Percentiles rank a stretch among this genome's conserved stretches.
phyloP scores from a whole-genome alignment of 1,284 basidiomycete genomes.

The Ceratobasidium theobromae region DNA sequence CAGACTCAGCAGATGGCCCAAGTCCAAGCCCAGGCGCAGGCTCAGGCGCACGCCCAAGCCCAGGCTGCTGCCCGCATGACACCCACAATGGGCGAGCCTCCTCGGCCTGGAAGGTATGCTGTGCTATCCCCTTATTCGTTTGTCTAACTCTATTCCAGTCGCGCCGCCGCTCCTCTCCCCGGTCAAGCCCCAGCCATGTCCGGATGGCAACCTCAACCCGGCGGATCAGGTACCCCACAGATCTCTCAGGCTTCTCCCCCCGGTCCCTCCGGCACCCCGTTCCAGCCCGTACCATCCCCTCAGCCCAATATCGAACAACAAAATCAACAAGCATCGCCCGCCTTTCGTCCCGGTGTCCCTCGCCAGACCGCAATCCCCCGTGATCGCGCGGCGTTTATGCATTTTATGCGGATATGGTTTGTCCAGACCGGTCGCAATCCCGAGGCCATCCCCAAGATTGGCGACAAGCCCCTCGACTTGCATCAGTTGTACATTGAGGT shows the following conservation, averaged over 20 bases:
- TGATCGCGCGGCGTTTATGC: conserved; percentile 10
- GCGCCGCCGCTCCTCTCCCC: conserved; percentile 1
- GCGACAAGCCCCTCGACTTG: conserved; percentile 24
- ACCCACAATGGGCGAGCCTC: conserved; percentile 2
- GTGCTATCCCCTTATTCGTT: neutral
- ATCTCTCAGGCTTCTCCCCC: conserved; percentile 13
- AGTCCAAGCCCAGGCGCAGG: conserved; percentile 1
- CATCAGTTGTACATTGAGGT: conserved; percentile 28
- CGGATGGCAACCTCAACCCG: conserved; percentile 18
- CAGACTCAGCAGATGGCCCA: conserved; percentile 5
- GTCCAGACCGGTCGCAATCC: conserved; percentile 15
- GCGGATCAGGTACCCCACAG: conserved; percentile 4
- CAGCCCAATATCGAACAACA: conserved; percentile 21
- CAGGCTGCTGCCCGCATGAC: conserved; percentile 14
- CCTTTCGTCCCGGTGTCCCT: neutral
- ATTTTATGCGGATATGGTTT: conserved; percentile 18
- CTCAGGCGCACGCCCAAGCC: conserved; percentile 6
- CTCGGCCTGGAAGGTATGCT: conserved; percentile 10
- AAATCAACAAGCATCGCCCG: neutral
- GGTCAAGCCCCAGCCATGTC: conserved; percentile 14
- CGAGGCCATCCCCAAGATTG: conserved; percentile 14
- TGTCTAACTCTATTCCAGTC: conserved; percentile 3
- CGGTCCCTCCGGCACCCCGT: neutral
- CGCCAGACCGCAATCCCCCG: conserved; percentile 20
- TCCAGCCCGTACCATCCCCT: conserved; percentile 22